Conservation (phyloP, 495 filamentous ascomycete genomes). For the Thozetella sp. region DNA sequence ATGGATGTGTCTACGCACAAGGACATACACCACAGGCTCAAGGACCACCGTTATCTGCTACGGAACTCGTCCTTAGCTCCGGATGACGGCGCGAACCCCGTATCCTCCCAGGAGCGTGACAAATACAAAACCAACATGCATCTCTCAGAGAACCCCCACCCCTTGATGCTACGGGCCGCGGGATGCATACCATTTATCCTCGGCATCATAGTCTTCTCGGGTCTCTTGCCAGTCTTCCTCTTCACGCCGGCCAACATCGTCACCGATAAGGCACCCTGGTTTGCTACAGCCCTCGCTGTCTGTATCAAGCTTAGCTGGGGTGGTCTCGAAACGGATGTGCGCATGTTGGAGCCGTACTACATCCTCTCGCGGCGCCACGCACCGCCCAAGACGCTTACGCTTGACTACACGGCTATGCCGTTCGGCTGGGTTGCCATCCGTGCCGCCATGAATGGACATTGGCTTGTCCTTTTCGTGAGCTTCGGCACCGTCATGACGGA, state of each 20-base stretch:
- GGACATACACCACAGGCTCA: conserved; percentile 66
- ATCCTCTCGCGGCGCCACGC: conserved; percentile 66
- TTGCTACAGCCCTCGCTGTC: conserved; percentile 63
- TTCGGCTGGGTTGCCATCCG: conserved; percentile 65
- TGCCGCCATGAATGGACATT: conserved; percentile 63
- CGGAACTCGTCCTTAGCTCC: conserved; percentile 67
- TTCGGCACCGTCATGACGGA: conserved; percentile 66
- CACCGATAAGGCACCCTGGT: conserved; percentile 63
- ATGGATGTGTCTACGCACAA: conserved; percentile 66
- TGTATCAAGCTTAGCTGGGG: conserved; percentile 68
- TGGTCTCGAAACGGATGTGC: conserved; percentile 69
- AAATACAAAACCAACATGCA: conserved; percentile 37
- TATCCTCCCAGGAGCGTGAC: conserved; percentile 29
- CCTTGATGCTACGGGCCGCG: conserved; percentile 63
- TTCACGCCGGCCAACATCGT: conserved; percentile 56
- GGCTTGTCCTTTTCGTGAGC: conserved; percentile 62
- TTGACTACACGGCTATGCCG: conserved; percentile 73
- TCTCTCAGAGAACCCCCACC: conserved; percentile 62
- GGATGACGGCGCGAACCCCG: conserved; percentile 29
- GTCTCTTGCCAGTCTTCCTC: conserved; percentile 56
- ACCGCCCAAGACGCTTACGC: conserved; percentile 60
- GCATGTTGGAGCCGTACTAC: conserved; percentile 78
- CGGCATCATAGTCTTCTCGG: conserved; percentile 47
- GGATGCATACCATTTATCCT: conserved; percentile 59
- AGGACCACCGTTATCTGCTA: conserved; percentile 64